A percentile compares a stretch with the other conserved stretches of the same genome.
These are phyloP conservation scores for Pelagophyceae sp. DNA, from an alignment of 352 stramenopile species.

Conservation along the genomic window DNA sequence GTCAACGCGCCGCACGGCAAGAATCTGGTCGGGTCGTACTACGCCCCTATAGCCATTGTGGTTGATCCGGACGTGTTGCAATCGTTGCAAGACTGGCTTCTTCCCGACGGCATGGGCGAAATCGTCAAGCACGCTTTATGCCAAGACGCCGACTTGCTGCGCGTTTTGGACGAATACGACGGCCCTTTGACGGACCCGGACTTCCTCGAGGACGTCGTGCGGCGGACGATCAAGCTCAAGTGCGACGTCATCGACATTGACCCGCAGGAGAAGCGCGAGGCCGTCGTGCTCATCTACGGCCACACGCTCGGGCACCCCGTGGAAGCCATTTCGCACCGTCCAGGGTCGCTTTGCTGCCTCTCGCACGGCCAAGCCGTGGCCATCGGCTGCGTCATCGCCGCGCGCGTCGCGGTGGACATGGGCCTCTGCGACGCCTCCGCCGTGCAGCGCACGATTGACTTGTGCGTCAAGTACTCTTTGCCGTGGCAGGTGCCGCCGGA, in stretches of 20 bases:
- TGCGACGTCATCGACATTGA: constrained; percentile 17
- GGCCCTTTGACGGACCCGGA: background rate
- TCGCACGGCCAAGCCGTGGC: constrained; percentile 15
- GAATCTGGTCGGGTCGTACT: constrained; percentile 16
- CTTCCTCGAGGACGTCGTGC: constrained; percentile 13
- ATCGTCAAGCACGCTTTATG: constrained; percentile 20
- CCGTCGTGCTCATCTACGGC: constrained; percentile 14
- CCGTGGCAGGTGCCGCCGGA: constrained; percentile 1
- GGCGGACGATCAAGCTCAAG: constrained; percentile 15
- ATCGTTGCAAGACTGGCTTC: constrained; percentile 11
- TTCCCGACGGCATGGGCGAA: constrained; percentile 20
- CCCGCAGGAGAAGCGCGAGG: constrained; percentile 18
- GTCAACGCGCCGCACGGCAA: constrained; percentile 18
- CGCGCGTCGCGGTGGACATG: background rate
- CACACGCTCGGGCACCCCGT: constrained; percentile 10
- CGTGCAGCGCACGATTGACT: background rate
- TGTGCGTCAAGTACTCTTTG: constrained; percentile 15
- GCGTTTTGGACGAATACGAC: constrained; percentile 10
- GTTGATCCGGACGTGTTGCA: constrained; percentile 14
- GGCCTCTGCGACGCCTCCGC: background rate
- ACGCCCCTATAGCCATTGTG: constrained; percentile 11
- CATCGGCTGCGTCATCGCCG: constrained; percentile 19
- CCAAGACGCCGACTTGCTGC: background rate
- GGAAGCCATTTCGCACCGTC: constrained; percentile 11
- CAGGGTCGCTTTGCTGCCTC: constrained; percentile 11